Evolutionary conservation across 1,284 basidiomycete genomes (phyloP), one percentile per base, ranked within the genome.

Genomic region (Takashimella koratensis): DNA sequence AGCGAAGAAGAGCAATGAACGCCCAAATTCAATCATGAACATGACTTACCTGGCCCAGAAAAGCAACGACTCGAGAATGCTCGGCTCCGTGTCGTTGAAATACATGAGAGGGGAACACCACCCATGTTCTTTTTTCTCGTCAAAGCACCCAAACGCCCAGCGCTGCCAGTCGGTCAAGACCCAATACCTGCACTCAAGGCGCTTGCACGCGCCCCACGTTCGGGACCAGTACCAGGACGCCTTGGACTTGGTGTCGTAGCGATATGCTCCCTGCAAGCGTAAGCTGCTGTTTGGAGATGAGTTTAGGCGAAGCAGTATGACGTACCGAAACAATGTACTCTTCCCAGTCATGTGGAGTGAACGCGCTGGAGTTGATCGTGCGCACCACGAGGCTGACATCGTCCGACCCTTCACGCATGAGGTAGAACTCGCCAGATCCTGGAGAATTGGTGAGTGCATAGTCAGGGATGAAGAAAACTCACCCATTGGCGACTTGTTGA

Each of bases 141-240:
- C 66, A 54, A 77, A 76, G 47, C 58, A 65, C 23, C 76, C 76
- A 59, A 76, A 77, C n/a, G 64, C 67, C 76, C 76, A 77, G 57
- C 71, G 63, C 53, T 76, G 66, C 62, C 71, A 77, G 58, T 75
- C 73, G 47, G 76, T 77, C 53, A 77, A 63, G 50, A 75, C 73
- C 54, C 66, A 77, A 60, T 68, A 74, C 44, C 66, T 58, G 57
- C 73, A 70, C 5, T 62, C 58, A 47, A 77, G 66, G 25, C 76
- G 68, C 51, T 69, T 70, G 56, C 68, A 64, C 11, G 73, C 74
- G 20, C 67, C 68, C 57, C 63, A 74, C 36, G 69, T 63, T 49
- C 75, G 67, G 30, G 71, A 74, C 75, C 75, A 77, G 64, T 76
- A 75, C 76, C 75, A 77, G 27, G 74, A 76, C 6, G 76, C 75